Conservation (phyloP, 2,329 filamentous ascomycete species). For the Cladophialophora psammophila region DNA sequence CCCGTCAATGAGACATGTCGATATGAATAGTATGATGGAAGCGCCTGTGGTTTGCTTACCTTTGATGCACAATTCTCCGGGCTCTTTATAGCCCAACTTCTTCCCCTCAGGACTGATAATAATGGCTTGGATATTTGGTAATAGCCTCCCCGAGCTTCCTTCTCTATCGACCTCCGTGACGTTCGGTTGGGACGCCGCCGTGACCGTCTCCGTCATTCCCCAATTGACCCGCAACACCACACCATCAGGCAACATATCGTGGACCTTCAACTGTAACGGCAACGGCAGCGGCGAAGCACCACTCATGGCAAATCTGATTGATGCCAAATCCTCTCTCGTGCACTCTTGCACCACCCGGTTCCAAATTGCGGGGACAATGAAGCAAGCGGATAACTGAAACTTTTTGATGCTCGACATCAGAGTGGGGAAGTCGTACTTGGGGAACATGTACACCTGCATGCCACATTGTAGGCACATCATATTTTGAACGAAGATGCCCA, state of each 20-base stretch:
- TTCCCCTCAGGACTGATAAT: slow-evolving; percentile 47
- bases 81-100: slow-evolving; percentile 41
- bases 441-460: slow-evolving; percentile 34
- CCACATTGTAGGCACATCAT: slow-evolving; percentile 33
- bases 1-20: neutral
- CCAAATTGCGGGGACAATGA: slow-evolving; percentile 34
- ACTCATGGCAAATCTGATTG: slow-evolving; percentile 31
- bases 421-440: slow-evolving; percentile 31
- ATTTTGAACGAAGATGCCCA: slow-evolving; percentile 32
- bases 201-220: slow-evolving; percentile 62
- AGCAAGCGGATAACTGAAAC: slow-evolving; percentile 30
- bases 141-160: slow-evolving; percentile 56
- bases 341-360: slow-evolving; percentile 33
- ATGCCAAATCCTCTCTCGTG: slow-evolving; percentile 24
- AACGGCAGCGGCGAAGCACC: slow-evolving; percentile 31
- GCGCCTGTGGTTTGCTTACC: slow-evolving; percentile 42
- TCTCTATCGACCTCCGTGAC: slow-evolving; percentile 51
- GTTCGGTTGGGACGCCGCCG: slow-evolving; percentile 41
- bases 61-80: slow-evolving; percentile 51
- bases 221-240: slow-evolving; percentile 44
- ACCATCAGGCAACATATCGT: slow-evolving; percentile 29
- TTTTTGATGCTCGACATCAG: slow-evolving; percentile 26
- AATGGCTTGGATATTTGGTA: slow-evolving; percentile 48
- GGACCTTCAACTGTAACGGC: slow-evolving; percentile 24
- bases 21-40: slow-evolving; percentile 41